These are phyloP conservation scores for Trypanosoma platydactyli DNA, from an alignment of 208 protist species.

Conservation along the genomic window DNA sequence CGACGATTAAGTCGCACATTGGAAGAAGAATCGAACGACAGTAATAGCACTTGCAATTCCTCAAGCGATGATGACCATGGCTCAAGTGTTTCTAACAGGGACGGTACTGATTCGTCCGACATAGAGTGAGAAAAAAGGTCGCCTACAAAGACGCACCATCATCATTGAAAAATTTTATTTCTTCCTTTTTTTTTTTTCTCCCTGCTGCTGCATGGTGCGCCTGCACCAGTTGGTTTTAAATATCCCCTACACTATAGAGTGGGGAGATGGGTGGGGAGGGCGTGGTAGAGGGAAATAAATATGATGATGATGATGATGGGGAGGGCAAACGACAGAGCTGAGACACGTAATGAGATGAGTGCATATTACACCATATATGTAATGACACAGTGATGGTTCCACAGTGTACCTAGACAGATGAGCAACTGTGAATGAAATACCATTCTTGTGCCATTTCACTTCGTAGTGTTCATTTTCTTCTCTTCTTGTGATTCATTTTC, in stretches of 20 bases:
- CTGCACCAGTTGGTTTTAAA: too few relatives aligned
- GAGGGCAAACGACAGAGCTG: conserved; percentile 1
- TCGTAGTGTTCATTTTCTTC: background rate
- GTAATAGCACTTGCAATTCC: background rate
- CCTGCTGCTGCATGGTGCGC: too few relatives aligned
- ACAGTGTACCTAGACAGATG: too few relatives aligned
- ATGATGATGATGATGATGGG: background rate
- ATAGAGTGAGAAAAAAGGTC: background rate
- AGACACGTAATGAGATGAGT: background rate
- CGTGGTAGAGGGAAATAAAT: too few relatives aligned
- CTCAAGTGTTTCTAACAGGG: too few relatives aligned
- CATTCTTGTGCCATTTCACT: background rate
- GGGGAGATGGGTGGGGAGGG: background rate
- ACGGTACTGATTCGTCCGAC: background rate
- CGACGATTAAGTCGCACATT: background rate
- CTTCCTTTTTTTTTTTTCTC: background rate
- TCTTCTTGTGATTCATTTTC: background rate
- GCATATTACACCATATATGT: background rate
- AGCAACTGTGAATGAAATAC: background rate
- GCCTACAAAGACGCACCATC: too few relatives aligned
- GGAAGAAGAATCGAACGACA: background rate
- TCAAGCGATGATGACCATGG: background rate
- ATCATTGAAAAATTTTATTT: background rate
- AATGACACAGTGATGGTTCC: background rate
- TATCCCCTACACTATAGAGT: background rate